Evolutionary conservation across 768 basidiomycete genomes (phyloP), one percentile per base, ranked within the genome.

Genomic region (Leccinum ochraceum): DNA sequence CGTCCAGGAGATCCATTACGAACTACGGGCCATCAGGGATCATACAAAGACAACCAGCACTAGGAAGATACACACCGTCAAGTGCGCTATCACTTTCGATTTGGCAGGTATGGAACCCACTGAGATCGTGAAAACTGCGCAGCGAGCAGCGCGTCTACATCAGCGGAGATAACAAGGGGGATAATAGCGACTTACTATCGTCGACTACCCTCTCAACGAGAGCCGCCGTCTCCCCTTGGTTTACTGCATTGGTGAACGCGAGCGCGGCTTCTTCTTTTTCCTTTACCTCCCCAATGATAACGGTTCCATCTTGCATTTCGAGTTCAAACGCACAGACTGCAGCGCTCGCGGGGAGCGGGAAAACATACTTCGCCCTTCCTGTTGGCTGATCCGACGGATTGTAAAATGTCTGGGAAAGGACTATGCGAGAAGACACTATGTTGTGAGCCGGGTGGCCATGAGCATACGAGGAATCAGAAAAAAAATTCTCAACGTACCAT

Each of bases 321-420:
- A 86, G 78, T 36, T 79, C 72, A 64, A 88, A 88, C 0, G 78
- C 79, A 60, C 83, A 86, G 8, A 86, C 77, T 0, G 83, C 84
- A 0, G 81, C 81, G 32, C 74, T 75, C 1, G 79, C 81, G 0
- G 86, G 87, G 6, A 87, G 77, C 9, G 86, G 85, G 62, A 88
- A 87, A 42, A 79, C 75, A 67, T 86, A 88, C 34, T 81, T 78
- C 28, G 81, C 83, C 51, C 79, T 74, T 44, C 70, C 68, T 0
- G 83, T 84, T 1, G 76, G 66, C 37, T 60, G 62, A 9, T 71
- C 67, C 3, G 73, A 72, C 0, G 74, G 63, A 60, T 84, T 84
- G 16, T 56, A 67, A 67, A 77, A 84, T 0, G 67, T 69, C 56
- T 83, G 82, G 1, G 63, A 60, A 42, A 84, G 63, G 2, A 76